phyloP scores from a whole-genome alignment of 371 early-diverging fungal genomes.

The Syncephalastrum racemosum region DNA sequence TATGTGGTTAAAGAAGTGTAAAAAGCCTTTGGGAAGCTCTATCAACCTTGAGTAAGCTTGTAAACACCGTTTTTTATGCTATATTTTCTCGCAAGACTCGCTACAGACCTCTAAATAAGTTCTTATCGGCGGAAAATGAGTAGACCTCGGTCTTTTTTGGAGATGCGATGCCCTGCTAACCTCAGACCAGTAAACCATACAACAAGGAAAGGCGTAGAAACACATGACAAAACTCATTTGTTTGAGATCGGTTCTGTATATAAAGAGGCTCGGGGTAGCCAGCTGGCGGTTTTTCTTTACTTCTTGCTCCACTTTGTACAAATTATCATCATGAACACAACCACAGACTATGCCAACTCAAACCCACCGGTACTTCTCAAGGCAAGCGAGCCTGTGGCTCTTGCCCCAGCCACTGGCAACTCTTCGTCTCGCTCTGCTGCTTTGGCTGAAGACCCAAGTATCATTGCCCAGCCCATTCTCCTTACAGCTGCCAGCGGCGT shows the following conservation, averaged over 20 bases:
- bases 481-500: too few species aligned
- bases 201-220: constrained; percentile 19
- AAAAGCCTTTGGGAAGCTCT: too few species aligned
- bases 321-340: constrained; percentile 9
- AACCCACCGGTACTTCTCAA: not conserved
- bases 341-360: constrained; percentile 2
- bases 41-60: too few species aligned
- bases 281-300: constrained; percentile 10
- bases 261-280: constrained; percentile 9
- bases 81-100: too few species aligned
- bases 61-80: too few species aligned
- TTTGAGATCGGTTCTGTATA: constrained; percentile 14
- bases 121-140: constrained; percentile 19
- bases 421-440: too few species aligned
- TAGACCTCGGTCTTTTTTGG: constrained; percentile 13
- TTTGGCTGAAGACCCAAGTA: too few species aligned
- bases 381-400: too few species aligned
- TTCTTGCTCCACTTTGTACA: constrained; percentile 2
- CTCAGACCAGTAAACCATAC: constrained; percentile 30
- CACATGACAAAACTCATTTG: constrained; percentile 19
- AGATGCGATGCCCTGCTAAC: constrained; percentile 23
- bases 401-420: too few species aligned
- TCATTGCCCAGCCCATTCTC: too few species aligned
- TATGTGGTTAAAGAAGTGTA: too few species aligned
- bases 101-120: constrained; percentile 1